Evolutionary conservation across 2,329 filamentous ascomycete genomes (phyloP), one percentile per base, ranked within the genome.

Genomic region (Emydomyces testavorans): DNA sequence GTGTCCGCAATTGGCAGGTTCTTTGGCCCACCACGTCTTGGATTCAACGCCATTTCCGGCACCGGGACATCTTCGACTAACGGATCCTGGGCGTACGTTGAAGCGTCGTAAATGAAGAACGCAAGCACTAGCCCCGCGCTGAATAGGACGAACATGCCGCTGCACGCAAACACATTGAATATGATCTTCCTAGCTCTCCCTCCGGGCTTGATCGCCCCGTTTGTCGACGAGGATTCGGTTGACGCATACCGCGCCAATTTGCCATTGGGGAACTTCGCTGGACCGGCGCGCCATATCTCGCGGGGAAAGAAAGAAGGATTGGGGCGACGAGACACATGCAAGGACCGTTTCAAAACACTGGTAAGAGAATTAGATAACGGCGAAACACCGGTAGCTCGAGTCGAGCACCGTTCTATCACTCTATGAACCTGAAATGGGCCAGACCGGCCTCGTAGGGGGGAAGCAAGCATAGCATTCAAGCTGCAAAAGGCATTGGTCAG

Each of bases 41-140:
- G 92, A 49, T 80, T 80, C 46, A 98, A 71, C 1, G 92, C 92
- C 29, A 87, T 69, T 57, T 86, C 77, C 1, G 89, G 89, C n/a
- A 98, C 83, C 42, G 82, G 76, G 50, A 94, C 80, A 57, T 95
- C 89, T 54, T 72, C 71, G 21, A 75, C 73, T 5, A 74, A 77
- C 1, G 77, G 69, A 39, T 82, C 73, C 54, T 88, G 83, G 50
- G 78, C 80, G 70, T 98, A 98, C 11, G 92, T 98, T 40, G 80
- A 83, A 7, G 89, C 83, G 70, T 98, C 92, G 69, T 94, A 98
- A 57, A 92, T 57, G 68, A 98, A 98, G 73, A 98, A 95, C 41
- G 74, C 83, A 16, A 88, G 66, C 5, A 96, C 74, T 4, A 84
- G 73, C 2, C 75, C 69, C 28, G 83, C 81, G 47, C 85, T 64